A percentile compares a stretch with the other conserved stretches of the same genome.
These are phyloP conservation scores for Nicotiana otophora DNA, from an alignment of 257 asterid species.

Conservation along the genomic window DNA sequence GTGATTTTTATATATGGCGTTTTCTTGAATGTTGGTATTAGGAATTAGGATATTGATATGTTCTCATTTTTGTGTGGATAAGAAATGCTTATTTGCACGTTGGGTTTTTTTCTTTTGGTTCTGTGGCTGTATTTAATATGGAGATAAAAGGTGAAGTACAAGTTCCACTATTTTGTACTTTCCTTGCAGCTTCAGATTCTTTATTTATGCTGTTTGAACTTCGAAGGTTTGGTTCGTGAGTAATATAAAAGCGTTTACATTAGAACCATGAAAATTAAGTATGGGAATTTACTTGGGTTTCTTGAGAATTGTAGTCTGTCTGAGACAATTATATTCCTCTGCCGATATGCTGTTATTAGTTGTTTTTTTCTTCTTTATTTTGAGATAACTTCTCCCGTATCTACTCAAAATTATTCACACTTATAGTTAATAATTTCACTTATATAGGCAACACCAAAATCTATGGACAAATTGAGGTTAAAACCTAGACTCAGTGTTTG, in stretches of 20 bases:
- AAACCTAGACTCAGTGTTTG: too few species aligned
- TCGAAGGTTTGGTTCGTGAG: not conserved
- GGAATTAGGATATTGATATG: not conserved
- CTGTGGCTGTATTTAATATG: not conserved
- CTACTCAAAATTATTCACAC: too few species aligned
- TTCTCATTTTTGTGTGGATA: conserved; percentile 8
- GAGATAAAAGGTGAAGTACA: not conserved
- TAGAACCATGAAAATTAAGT: not conserved
- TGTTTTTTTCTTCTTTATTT: too few species aligned
- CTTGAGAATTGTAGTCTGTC: not conserved
- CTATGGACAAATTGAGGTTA: not conserved
- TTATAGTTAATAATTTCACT: not conserved
- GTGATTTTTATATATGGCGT: not conserved
- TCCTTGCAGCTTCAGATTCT: not conserved
- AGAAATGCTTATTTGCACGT: not conserved
- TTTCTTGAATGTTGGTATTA: not conserved
- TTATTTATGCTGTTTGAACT: not conserved
- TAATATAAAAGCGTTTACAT: not conserved
- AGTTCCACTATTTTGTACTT: not conserved
- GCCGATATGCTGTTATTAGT: too few species aligned
- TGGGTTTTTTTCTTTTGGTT: not conserved
- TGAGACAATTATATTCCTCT: too few species aligned
- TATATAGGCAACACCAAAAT: not conserved
- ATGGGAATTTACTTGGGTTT: not conserved
- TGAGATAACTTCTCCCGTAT: too few species aligned